Conservation (phyloP, 345 rosid species). For the Microcos paniculata region DNA sequence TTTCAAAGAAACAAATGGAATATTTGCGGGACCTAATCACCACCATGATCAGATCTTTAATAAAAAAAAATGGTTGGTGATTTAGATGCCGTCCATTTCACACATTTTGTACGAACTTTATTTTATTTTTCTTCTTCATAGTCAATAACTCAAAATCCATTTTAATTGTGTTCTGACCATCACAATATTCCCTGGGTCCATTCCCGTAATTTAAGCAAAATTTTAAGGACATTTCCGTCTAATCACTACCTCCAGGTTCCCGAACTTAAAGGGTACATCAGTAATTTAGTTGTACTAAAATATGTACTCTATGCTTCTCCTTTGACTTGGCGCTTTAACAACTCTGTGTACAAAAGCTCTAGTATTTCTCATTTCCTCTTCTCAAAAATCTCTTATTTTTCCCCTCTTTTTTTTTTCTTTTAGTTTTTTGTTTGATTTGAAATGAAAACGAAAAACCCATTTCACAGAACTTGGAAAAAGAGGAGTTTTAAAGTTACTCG, state of each 20-base stretch:
- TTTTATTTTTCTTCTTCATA: neutral
- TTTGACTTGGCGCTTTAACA: neutral
- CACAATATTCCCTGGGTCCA: neutral
- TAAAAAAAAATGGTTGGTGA: neutral
- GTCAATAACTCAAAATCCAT: slow-evolving; percentile 24
- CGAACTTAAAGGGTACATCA: slow-evolving; percentile 6
- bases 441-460: neutral
- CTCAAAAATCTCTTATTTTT: neutral
- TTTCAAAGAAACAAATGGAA: neutral
- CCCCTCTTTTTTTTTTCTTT: neutral
- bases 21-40: neutral
- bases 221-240: slow-evolving; percentile 11
- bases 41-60: neutral
- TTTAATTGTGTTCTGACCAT: slow-evolving; percentile 32
- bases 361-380: neutral
- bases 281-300: neutral
- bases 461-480: neutral
- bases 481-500: neutral
- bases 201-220: neutral
- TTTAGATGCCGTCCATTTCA: slow-evolving; percentile 17
- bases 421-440: neutral
- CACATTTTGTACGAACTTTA: neutral
- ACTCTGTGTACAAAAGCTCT: neutral
- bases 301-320: neutral
- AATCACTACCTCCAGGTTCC: neutral